Percentiles rank a stretch among this genome's conserved stretches.
phyloP scores from a whole-genome alignment of 768 basidiomycete genomes.

The Pisolithus tinctorius region DNA sequence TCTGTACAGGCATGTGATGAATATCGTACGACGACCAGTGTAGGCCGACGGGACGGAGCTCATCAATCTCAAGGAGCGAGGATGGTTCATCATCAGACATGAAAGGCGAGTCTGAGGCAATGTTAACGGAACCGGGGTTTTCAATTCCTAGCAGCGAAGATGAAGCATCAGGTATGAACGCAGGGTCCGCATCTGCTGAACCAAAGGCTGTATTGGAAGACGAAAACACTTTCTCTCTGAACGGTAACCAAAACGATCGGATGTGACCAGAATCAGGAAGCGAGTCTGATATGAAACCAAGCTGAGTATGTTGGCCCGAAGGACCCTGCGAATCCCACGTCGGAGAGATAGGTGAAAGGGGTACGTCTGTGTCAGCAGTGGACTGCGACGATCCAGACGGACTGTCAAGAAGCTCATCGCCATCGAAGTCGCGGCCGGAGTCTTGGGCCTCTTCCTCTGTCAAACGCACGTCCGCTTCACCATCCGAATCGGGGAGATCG shows the following conservation, averaged over 20 bases:
- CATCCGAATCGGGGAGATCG: constrained; percentile 32
- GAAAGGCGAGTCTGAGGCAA: constrained; percentile 8
- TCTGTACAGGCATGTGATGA: constrained; percentile 11
- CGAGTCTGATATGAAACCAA: constrained; percentile 13
- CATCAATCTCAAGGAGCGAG: constrained; percentile 22
- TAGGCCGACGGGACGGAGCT: constrained; percentile 14
- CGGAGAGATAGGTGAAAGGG: constrained; percentile 32
- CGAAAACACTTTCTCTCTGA: not conserved
- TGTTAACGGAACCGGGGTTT: constrained; percentile 7
- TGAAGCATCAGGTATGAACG: not conserved
- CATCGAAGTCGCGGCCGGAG: constrained; percentile 13
- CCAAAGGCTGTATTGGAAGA: constrained; percentile 5
- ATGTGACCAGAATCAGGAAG: constrained; percentile 9
- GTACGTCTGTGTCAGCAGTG: constrained; percentile 8
- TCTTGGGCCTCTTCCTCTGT: constrained; percentile 11
- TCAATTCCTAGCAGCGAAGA: constrained; percentile 23
- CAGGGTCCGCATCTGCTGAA: constrained; percentile 1
- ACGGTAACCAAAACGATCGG: constrained; percentile 14
- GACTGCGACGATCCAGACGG: constrained; percentile 10
- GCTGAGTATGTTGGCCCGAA: constrained; percentile 3
- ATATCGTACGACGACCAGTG: constrained; percentile 14
- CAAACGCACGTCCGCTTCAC: constrained; percentile 9
- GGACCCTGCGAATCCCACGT: constrained; percentile 20
- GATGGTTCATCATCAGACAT: constrained; percentile 10
- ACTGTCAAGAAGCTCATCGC: constrained; percentile 14